Percentiles rank a stretch among this genome's conserved stretches.
These are phyloP conservation scores for Vaccinium myrtillus DNA, from an alignment of 148 eudicot genomes.

Conservation along the genomic window DNA sequence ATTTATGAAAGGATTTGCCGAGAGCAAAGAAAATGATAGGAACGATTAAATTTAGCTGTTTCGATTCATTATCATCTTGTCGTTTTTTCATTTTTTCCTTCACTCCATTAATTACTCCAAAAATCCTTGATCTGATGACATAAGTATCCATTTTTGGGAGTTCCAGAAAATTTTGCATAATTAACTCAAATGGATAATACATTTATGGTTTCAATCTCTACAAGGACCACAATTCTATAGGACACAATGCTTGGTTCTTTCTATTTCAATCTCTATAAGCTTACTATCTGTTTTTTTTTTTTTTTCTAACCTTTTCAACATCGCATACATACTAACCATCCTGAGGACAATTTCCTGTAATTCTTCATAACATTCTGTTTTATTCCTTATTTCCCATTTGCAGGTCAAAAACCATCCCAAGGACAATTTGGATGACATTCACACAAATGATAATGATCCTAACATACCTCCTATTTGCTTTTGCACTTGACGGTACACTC, in stretches of 20 bases:
- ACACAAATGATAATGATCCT: conserved; percentile 70
- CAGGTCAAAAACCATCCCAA: conserved; percentile 66
- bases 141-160: not conserved
- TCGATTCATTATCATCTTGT: not conserved
- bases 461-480: conserved; percentile 67
- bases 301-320: not conserved
- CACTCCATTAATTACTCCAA: not conserved
- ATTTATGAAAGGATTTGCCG: not conserved
- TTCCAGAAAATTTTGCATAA: not conserved
- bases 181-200: not conserved
- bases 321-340: not conserved
- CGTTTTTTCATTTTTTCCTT: not conserved
- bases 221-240: not conserved
- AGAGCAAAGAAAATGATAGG: not conserved
- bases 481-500: conserved; percentile 52
- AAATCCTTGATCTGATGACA: not conserved
- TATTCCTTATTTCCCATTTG: conserved; percentile 13
- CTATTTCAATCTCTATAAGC: not conserved
- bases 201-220: not conserved
- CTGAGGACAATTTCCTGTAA: not conserved
- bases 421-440: conserved; percentile 67
- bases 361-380: not conserved
- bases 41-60: not conserved
- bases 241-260: not conserved
- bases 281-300: not conserved